Evolutionary conservation across 371 early-diverging fungal genomes (phyloP).

Genomic region (Haplosporangium sp.): DNA sequence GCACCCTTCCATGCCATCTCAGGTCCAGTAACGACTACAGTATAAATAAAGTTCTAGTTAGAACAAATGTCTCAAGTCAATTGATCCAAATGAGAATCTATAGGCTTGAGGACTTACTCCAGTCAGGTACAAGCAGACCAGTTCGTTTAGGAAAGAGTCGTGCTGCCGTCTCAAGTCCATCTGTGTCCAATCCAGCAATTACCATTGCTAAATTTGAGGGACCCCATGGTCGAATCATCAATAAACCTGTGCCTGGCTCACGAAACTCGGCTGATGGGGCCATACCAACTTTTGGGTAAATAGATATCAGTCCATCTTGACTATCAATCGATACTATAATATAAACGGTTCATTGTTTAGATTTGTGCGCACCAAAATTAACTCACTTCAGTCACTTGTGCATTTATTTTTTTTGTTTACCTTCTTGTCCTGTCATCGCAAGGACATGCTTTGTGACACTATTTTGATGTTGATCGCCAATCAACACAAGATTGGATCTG

Average conservation of each 20-base stretch:
- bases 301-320: background rate
- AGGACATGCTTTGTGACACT: slow-evolving; percentile 23
- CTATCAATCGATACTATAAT: slow-evolving; percentile 23
- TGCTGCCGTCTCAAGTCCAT: slow-evolving; percentile 58
- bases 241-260: slow-evolving; percentile 54
- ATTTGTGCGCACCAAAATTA: too few relatives aligned
- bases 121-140: slow-evolving; percentile 66
- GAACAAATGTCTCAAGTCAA: background rate
- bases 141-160: slow-evolving; percentile 64
- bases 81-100: background rate
- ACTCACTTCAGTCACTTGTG: too few relatives aligned
- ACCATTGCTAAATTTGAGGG: slow-evolving; percentile 53
- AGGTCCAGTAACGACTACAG: slow-evolving; percentile 55
- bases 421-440: slow-evolving; percentile 9
- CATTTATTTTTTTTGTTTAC: slow-evolving; percentile 8
- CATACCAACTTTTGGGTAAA: slow-evolving; percentile 8
- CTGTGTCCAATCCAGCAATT: slow-evolving; percentile 58
- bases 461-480: slow-evolving; percentile 40
- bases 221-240: slow-evolving; percentile 59
- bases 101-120: slow-evolving; percentile 47
- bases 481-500: slow-evolving; percentile 25
- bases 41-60: background rate
- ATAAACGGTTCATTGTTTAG: too few relatives aligned
- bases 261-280: slow-evolving; percentile 6
- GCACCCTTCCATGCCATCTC: slow-evolving; percentile 60